These are phyloP conservation scores for Corylus avellana DNA, from an alignment of 306 rosid species.

Conservation along the genomic window DNA sequence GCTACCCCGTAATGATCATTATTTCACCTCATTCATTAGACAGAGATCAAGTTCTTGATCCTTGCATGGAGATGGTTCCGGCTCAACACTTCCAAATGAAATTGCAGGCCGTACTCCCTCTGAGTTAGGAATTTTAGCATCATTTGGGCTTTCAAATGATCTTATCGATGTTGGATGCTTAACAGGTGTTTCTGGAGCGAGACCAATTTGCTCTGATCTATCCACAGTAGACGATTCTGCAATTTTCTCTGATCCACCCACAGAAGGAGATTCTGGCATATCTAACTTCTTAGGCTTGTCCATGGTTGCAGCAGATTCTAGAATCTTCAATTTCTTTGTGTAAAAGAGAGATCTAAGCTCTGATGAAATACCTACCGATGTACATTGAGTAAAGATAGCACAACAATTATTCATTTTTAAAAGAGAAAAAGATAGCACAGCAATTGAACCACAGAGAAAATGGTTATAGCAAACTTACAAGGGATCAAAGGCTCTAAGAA, in stretches of 20 bases:
- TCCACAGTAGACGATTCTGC: slow-evolving; percentile 13
- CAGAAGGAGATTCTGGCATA: slow-evolving; percentile 18
- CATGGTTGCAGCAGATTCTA: slow-evolving; percentile 26
- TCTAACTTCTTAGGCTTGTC: slow-evolving; percentile 32
- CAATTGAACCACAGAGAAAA: neutral
- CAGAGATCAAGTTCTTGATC: slow-evolving; percentile 39
- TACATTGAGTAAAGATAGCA: slow-evolving; percentile 32
- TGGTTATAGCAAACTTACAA: slow-evolving; percentile 50
- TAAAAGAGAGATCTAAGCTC: slow-evolving; percentile 48
- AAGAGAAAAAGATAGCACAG: neutral
- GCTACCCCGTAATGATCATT: slow-evolving; percentile 14
- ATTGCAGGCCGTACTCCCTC: slow-evolving; percentile 32
- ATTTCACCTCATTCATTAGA: slow-evolving; percentile 52
- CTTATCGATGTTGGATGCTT: slow-evolving; percentile 32
- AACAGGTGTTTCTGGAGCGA: slow-evolving; percentile 66
- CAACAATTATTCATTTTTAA: neutral
- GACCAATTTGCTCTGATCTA: slow-evolving; percentile 31
- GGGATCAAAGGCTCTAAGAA: slow-evolving; percentile 61
- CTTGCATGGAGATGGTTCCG: slow-evolving; percentile 20
- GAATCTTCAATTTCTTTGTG: slow-evolving; percentile 36
- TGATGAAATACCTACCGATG: slow-evolving; percentile 45
- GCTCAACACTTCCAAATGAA: slow-evolving; percentile 29
- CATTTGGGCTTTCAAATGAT: slow-evolving; percentile 40
- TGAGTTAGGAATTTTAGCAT: slow-evolving; percentile 29
- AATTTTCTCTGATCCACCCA: slow-evolving; percentile 21